These are phyloP conservation scores for Hypoxylon lienhwacheense DNA, from an alignment of 495 filamentous ascomycete genomes.

Conservation along the genomic window DNA sequence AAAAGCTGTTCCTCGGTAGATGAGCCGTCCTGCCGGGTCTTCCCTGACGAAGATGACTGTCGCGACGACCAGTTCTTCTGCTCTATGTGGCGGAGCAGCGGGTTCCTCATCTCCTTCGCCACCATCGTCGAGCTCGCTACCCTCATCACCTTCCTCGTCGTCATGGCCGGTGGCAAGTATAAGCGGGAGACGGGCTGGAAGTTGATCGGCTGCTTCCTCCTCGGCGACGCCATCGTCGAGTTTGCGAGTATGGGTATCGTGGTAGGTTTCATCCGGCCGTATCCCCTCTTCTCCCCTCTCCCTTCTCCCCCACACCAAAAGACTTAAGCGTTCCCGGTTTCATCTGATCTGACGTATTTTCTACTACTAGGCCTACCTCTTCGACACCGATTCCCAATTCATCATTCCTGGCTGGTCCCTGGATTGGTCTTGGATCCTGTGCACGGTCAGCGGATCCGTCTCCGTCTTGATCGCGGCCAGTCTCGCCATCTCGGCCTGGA, in stretches of 20 bases:
- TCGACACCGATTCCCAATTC: slow-evolving; percentile 83
- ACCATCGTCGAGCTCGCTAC: slow-evolving; percentile 74
- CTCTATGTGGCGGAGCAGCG: slow-evolving; percentile 84
- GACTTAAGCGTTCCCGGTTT: too few relatives aligned
- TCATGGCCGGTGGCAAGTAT: slow-evolving; percentile 74
- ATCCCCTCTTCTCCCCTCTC: neutral
- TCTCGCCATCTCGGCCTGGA: slow-evolving; percentile 62
- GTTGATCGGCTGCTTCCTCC: slow-evolving; percentile 64
- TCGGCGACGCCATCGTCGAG: slow-evolving; percentile 63
- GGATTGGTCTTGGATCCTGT: slow-evolving; percentile 75
- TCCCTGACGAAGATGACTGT: slow-evolving; percentile 69
- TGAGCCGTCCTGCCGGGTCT: slow-evolving; percentile 45
- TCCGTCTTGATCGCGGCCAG: slow-evolving; percentile 62
- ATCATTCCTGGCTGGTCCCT: slow-evolving; percentile 78
- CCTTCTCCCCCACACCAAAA: too few relatives aligned
- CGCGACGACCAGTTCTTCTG: slow-evolving; percentile 78
- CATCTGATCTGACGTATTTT: neutral
- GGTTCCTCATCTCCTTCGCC: slow-evolving; percentile 82
- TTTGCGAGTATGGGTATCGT: slow-evolving; percentile 73
- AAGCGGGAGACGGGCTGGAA: slow-evolving; percentile 79
- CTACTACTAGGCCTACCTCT: slow-evolving; percentile 73
- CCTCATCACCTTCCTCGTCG: slow-evolving; percentile 71
- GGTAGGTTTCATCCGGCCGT: slow-evolving; percentile 56
- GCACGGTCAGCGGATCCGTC: slow-evolving; percentile 71
- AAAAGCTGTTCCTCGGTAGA: slow-evolving; percentile 65